Percentiles rank a stretch among this genome's conserved stretches.
phyloP scores from a whole-genome alignment of 1,139 yeast species.

The Suhomyces guaymorum region DNA sequence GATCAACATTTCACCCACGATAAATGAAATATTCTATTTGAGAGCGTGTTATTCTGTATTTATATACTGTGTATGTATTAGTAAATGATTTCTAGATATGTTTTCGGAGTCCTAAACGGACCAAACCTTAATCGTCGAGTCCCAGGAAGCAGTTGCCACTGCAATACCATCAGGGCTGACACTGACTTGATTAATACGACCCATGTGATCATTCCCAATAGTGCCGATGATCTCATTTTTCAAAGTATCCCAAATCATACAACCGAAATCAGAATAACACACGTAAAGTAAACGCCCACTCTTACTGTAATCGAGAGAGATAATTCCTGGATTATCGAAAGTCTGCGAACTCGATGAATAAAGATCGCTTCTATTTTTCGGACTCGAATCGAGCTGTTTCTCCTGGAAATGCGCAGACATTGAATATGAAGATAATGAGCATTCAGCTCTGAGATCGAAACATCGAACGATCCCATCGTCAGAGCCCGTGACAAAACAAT shows the following conservation, averaged over 20 bases:
- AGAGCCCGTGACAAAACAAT: slow-evolving; percentile 67
- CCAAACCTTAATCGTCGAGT: slow-evolving; percentile 67
- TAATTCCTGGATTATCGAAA: slow-evolving; percentile 62
- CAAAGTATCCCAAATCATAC: slow-evolving; percentile 78
- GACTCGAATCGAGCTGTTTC: slow-evolving; percentile 9
- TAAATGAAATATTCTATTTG: neutral
- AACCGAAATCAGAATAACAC: slow-evolving; percentile 75
- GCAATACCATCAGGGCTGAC: slow-evolving; percentile 77
- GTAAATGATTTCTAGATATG: slow-evolving; percentile 9
- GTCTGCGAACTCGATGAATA: slow-evolving; percentile 9
- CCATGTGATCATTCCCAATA: slow-evolving; percentile 54
- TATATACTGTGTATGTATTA: slow-evolving; percentile 12
- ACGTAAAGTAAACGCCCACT: slow-evolving; percentile 77
- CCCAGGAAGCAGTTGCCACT: slow-evolving; percentile 73
- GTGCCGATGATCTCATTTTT: slow-evolving; percentile 66
- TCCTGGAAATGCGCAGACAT: slow-evolving; percentile 24
- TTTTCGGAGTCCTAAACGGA: slow-evolving; percentile 38
- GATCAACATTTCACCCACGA: too few relatives aligned
- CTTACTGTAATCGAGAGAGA: slow-evolving; percentile 69
- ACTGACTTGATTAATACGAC: slow-evolving; percentile 62
- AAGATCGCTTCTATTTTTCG: slow-evolving; percentile 18
- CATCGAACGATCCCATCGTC: slow-evolving; percentile 78
- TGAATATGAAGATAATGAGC: slow-evolving; percentile 60
- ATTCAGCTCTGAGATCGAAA: slow-evolving; percentile 77
- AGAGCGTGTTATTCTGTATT: slow-evolving; percentile 1